A percentile compares a stretch with the other conserved stretches of the same genome.
phyloP scores from a whole-genome alignment of 2,329 filamentous ascomycete genomes.

The Graphilbum fragrans region DNA sequence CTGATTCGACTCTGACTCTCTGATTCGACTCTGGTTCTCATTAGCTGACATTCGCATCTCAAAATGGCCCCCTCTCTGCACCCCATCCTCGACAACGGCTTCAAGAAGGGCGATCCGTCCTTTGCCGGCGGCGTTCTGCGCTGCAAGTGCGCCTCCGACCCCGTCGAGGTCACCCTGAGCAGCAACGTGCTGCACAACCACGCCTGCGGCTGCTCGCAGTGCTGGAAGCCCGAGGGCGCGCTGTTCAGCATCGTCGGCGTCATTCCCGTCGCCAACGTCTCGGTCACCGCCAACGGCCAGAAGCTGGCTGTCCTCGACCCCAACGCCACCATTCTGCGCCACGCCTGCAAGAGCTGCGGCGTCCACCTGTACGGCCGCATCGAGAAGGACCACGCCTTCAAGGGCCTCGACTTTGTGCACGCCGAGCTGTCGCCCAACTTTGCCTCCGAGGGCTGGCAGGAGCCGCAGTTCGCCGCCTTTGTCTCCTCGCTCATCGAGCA shows the following conservation, averaged over 20 bases:
- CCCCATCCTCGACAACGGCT: conserved; percentile 49
- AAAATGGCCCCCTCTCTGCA: conserved; percentile 32
- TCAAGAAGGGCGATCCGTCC: conserved; percentile 39
- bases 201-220: conserved; percentile 60
- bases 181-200: conserved; percentile 57
- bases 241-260: conserved; percentile 55
- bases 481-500: conserved; percentile 58
- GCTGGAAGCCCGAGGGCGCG: conserved; percentile 54
- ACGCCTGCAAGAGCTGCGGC: conserved; percentile 49
- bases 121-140: conserved; percentile 48
- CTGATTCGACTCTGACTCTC: too few species aligned
- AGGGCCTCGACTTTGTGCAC: conserved; percentile 59
- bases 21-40: too few species aligned
- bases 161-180: conserved; percentile 44
- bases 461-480: conserved; percentile 58
- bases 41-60: too few species aligned
- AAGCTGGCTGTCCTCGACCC: conserved; percentile 47
- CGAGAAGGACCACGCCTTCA: conserved; percentile 51
- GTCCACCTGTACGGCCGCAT: conserved; percentile 54
- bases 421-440: conserved; percentile 40
- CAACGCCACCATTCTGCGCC: conserved; percentile 44
- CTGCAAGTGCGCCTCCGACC: conserved; percentile 44
- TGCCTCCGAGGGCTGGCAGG: conserved; percentile 51
- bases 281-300: conserved; percentile 41
- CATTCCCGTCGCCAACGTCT: conserved; percentile 39